A percentile compares a stretch with the other conserved stretches of the same genome.
These are phyloP conservation scores for Yamadazyma atlantica DNA, from an alignment of 1,139 yeast species.

Conservation along the genomic window DNA sequence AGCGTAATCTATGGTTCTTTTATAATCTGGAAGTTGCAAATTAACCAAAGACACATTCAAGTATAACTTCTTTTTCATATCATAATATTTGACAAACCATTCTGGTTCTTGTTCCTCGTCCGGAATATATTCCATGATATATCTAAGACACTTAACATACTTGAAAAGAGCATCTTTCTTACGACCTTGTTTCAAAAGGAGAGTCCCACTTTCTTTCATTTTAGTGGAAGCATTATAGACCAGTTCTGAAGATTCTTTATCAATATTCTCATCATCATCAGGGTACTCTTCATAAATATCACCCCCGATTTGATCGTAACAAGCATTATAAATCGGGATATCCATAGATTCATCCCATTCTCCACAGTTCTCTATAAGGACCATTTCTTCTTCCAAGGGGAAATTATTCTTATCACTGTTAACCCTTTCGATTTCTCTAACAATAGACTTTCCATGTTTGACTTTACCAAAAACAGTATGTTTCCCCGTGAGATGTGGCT, in stretches of 20 bases:
- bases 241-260: slow-evolving; percentile 54
- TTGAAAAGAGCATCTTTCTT: slow-evolving; percentile 55
- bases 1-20: slow-evolving; percentile 51
- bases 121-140: slow-evolving; percentile 69
- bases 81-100: slow-evolving; percentile 47
- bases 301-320: slow-evolving; percentile 60
- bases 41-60: slow-evolving; percentile 58
- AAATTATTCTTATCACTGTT: slow-evolving; percentile 42
- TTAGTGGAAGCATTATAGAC: slow-evolving; percentile 51
- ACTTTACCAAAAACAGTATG: slow-evolving; percentile 77
- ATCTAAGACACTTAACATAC: slow-evolving; percentile 62
- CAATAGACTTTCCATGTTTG: slow-evolving; percentile 64
- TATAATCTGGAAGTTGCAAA: slow-evolving; percentile 46
- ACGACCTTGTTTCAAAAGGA: slow-evolving; percentile 54
- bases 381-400: slow-evolving; percentile 31
- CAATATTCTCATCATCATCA: slow-evolving; percentile 61
- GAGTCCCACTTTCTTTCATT: slow-evolving; percentile 67
- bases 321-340: slow-evolving; percentile 61
- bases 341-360: slow-evolving; percentile 53
- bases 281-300: slow-evolving; percentile 76
- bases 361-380: slow-evolving; percentile 66
- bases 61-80: slow-evolving; percentile 59
- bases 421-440: slow-evolving; percentile 61
- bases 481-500: slow-evolving; percentile 72
- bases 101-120: slow-evolving; percentile 65